Evolutionary conservation across 768 basidiomycete species (phyloP), one percentile per base, ranked within the genome.

Genomic region (Kwoniella pini): DNA sequence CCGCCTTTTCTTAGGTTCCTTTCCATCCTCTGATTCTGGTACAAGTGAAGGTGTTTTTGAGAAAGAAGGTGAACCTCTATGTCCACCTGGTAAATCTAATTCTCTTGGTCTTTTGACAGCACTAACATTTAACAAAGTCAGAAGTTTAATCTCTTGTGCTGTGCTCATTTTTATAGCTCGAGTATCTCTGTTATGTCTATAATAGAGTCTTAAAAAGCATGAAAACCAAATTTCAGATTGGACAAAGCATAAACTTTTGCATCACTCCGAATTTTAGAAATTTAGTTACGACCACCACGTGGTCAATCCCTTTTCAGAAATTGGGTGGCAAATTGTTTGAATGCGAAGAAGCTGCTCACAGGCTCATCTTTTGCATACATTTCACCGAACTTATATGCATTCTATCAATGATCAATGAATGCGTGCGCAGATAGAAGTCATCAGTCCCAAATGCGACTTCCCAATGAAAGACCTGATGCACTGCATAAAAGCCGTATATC

Each of bases 101-200:
- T 72, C 75, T 13, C 65, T 44, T 19, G 77, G 77, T 24, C 64
- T 52, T 72, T 87, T 91, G 2, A 87, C 85, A 0, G 90, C 89
- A 31, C 90, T 91, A 2, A 93, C 89, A 74, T 96, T 97, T 4
- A 96, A 82, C 1, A 96, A 84, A 0, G 93, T 95, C 27, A 96
- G 79, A 0, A 96, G 85, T 50, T 86, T 86, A 44, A 79, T 58
- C 38, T 77, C 71, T 19, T 71, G 70, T 4, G 68, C 56, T 28
- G 75, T 70, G n/a, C 68, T 67, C 73, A 77, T 75, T 36, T 24
- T 60, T 40, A 0, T 22, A n/a, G 5, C 33, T 40, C n/a, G n/a
- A 24, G 17, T 12, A 30, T 38, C 44, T 45, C 7, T 19, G 30
- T 17, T 21, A 31, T 36, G 33, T 15, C 33, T 36, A n/a, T n/a